Percentiles rank a stretch among this genome's conserved stretches.
phyloP scores from a whole-genome alignment of 1,284 basidiomycete species.

The Schizophyllum amplum region DNA sequence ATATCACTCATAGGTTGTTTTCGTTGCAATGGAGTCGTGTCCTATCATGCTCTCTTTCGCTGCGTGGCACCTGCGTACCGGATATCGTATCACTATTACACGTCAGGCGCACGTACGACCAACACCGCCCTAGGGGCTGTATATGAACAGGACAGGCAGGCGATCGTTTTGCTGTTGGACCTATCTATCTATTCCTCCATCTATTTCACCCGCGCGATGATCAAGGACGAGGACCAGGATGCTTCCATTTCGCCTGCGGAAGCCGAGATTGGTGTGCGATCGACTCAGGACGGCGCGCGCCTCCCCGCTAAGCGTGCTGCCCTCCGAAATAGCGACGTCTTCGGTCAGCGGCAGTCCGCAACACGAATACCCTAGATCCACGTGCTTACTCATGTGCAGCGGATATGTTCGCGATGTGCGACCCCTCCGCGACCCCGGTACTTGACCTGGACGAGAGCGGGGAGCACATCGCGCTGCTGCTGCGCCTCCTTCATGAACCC shows the following conservation, averaged over 20 bases:
- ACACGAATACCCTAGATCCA: conserved; percentile 2
- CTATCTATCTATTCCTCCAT: conserved; percentile 13
- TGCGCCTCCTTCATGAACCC: conserved; percentile 40
- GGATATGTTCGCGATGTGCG: conserved; percentile 44
- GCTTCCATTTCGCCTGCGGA: conserved; percentile 29
- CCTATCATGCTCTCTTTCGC: not conserved
- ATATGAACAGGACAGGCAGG: not conserved
- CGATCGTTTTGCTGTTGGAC: not conserved
- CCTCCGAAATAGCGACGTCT: conserved; percentile 46
- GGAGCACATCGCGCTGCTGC: conserved; percentile 35
- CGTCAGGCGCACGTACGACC: conserved; percentile 3
- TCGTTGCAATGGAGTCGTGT: conserved; percentile 4
- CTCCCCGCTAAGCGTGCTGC: conserved; percentile 41
- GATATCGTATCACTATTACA: conserved; percentile 6
- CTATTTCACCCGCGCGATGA: conserved; percentile 4
- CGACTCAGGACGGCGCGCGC: conserved; percentile 35
- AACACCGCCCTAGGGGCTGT: not conserved
- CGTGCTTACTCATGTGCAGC: conserved; percentile 25
- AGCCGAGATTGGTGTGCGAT: conserved; percentile 45
- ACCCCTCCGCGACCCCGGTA: conserved; percentile 16
- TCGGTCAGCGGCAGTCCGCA: conserved; percentile 25
- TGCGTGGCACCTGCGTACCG: conserved; percentile 3
- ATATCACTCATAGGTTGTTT: not conserved
- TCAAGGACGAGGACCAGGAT: conserved; percentile 16
- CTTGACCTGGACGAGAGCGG: conserved; percentile 47